phyloP scores from a whole-genome alignment of 768 basidiomycete species.

The Trichaptum fuscoviolaceum region DNA sequence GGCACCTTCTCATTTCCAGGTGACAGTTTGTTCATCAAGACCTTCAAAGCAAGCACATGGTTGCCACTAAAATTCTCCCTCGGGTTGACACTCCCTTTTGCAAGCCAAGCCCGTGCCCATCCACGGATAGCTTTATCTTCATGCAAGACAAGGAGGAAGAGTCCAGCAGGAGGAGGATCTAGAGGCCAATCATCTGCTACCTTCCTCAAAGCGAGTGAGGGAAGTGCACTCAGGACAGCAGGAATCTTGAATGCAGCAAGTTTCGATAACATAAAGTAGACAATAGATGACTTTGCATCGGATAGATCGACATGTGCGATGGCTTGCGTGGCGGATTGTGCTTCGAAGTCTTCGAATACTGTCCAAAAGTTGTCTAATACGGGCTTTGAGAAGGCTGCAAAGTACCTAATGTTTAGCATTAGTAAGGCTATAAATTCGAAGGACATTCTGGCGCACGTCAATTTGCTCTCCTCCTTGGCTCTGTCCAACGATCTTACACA shows the following conservation, averaged over 20 bases:
- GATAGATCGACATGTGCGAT: slow-evolving; percentile 33
- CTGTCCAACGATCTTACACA: slow-evolving; percentile 66
- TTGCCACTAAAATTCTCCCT: slow-evolving; percentile 7
- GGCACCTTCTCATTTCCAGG: not conserved
- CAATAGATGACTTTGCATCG: slow-evolving; percentile 41
- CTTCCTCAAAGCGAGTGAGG: slow-evolving; percentile 21
- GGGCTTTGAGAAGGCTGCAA: slow-evolving; percentile 55
- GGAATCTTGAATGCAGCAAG: slow-evolving; percentile 49
- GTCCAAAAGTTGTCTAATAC: slow-evolving; percentile 53
- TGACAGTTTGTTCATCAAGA: slow-evolving; percentile 3
- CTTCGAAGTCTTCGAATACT: slow-evolving; percentile 65
- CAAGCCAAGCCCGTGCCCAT: slow-evolving; percentile 52
- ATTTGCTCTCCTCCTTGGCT: slow-evolving; percentile 39
- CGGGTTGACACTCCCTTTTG: slow-evolving; percentile 41
- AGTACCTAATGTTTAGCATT: slow-evolving; percentile 45
- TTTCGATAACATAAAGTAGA: slow-evolving; percentile 63
- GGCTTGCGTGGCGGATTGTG: slow-evolving; percentile 43
- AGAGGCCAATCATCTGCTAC: slow-evolving; percentile 42
- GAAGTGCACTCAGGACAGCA: slow-evolving; percentile 38
- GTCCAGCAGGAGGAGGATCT: slow-evolving; percentile 52
- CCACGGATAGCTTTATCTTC: slow-evolving; percentile 42
- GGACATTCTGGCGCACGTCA: slow-evolving; percentile 1
- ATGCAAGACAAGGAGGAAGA: slow-evolving; percentile 55
- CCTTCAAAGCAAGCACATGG: not conserved
- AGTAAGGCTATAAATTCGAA: not conserved